Evolutionary conservation across 1,139 yeast genomes (phyloP), one percentile per base, ranked within the genome.

Genomic region (Arxiozyma bovina): DNA sequence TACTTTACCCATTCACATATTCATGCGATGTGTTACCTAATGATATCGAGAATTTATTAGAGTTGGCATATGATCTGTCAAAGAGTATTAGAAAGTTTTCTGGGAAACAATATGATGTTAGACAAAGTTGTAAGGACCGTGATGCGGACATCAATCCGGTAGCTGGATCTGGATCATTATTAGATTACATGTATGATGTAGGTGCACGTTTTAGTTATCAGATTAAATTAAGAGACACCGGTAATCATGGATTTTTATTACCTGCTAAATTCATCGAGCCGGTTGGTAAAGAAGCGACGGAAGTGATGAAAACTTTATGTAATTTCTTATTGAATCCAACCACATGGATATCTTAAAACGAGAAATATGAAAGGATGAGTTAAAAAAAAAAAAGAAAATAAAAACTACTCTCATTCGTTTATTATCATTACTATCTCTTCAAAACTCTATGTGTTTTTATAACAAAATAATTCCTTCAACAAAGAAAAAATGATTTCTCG

Each of bases 141-240:
- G 77, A 79, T 20, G 78, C 82, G 12, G 93, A 85, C 66, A 68
- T 85, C 56, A 64, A 81, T 21, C 93, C 94, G 1, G 87, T 83
- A 44, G 73, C 84, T 66, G 93, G 94, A 5, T 77, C 91, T 3
- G 96, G 96, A 3, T 81, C 90, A 12, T 85, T 88, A 1, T 75
- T 89, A 63, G 96, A 88, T 65, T 88, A 77, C 67, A 86, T 88
- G 93, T 87, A 88, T 66, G 89, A 85, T 68, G 79, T 83, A 64
- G 79, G 83, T 57, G 95, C 94, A 0, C 80, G 75, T 64, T 87
- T 93, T 90, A 94, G 96, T 1, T 86, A 83, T 71, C 95, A 87
- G 63, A 72, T 88, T 57, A 87, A 88, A 68, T 74, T 89, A 57
- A 77, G 96, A 63, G 96, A 88, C 68, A 80, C 86, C 22, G 96